These are phyloP conservation scores for Schizosaccharomyces octosporus DNA, from an alignment of 805 yeast genomes.

Conservation along the genomic window DNA sequence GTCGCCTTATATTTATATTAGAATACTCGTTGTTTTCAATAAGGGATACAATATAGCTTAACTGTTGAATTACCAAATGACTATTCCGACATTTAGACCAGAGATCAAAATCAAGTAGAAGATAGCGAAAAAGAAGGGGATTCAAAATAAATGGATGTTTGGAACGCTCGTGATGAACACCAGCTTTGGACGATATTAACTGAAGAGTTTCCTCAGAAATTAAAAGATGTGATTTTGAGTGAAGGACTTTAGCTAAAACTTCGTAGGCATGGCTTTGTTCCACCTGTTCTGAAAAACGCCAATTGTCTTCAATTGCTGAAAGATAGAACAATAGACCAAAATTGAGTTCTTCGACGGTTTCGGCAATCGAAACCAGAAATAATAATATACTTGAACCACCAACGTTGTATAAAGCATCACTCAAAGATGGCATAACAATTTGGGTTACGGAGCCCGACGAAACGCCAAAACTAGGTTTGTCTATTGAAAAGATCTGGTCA, in stretches of 20 bases:
- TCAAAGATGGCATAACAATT: neutral
- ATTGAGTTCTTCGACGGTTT: neutral
- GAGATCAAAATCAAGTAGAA: slow-evolving; percentile 35
- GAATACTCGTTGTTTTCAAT: slow-evolving; percentile 25
- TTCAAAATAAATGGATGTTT: slow-evolving; percentile 33
- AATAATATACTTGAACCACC: neutral
- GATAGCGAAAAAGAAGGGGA: slow-evolving; percentile 27
- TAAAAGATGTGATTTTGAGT: slow-evolving; percentile 19
- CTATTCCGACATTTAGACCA: slow-evolving; percentile 20
- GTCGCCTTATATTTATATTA: slow-evolving; percentile 26
- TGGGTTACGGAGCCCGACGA: neutral
- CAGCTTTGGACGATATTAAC: slow-evolving; percentile 26
- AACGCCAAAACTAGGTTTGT: neutral
- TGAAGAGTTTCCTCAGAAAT: slow-evolving; percentile 21
- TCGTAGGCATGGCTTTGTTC: slow-evolving; percentile 38
- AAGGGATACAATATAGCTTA: slow-evolving; percentile 35
- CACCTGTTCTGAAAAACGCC: slow-evolving; percentile 32
- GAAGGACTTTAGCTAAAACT: slow-evolving; percentile 28
- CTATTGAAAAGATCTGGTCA: neutral
- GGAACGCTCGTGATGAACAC: slow-evolving; percentile 28
- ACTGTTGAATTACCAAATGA: slow-evolving; percentile 26
- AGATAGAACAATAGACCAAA: neutral
- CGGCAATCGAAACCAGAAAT: slow-evolving; percentile 8
- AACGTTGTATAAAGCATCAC: neutral
- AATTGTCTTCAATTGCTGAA: slow-evolving; percentile 17